Evolutionary conservation across 306 rosid genomes (phyloP), one percentile per base, ranked within the genome.

Genomic region (Canavalia gladiata): DNA sequence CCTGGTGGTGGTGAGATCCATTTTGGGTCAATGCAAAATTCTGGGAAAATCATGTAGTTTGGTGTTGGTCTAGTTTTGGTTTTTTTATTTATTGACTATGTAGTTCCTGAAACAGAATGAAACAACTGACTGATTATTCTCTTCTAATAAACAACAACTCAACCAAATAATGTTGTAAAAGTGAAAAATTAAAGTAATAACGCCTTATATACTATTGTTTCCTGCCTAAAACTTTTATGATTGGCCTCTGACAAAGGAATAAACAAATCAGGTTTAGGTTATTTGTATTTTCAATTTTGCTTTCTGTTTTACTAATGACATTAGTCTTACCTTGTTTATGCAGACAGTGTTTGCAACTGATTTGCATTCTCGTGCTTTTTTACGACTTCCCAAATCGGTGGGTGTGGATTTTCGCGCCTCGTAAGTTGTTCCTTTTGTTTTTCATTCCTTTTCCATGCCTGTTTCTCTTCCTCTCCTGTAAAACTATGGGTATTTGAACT

Each of bases 351-450:
- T 91, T 88, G 96, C 95, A 7, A 95, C 96, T 68, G 99, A 95
- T 87, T 88, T 95, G 89, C 94, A 95, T 76, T 93, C 98, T 83
- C 97, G 99, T 39, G 83, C 91, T 72, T 91, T 91, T 82, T 87
- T 93, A 83, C 94, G 86, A 79, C 99, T 95, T 83, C 99, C 99
- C 52, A 95, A 95, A 79, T 95, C 99, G 57, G 57, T 92, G 68
- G 99, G 98, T 82, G 99, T 93, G 68, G 99, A 95, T 82, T 95
- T 95, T 74, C 97, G 99, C 80, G 99, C 99, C 52, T 93, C 99
- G 99, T 95, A 89, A 90, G 99, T 88, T 75, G 51, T 77, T 75
- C 29, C 55, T 68, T 74, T 80, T 45, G 70, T 45, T 43, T 52
- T 35, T 69, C 75, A 42, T 70, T 69, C 31, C 6, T 50, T 52